Base-by-base conservation (phyloP, 768 basidiomycete genomes). In the Glaciozyma martinii region DNA sequence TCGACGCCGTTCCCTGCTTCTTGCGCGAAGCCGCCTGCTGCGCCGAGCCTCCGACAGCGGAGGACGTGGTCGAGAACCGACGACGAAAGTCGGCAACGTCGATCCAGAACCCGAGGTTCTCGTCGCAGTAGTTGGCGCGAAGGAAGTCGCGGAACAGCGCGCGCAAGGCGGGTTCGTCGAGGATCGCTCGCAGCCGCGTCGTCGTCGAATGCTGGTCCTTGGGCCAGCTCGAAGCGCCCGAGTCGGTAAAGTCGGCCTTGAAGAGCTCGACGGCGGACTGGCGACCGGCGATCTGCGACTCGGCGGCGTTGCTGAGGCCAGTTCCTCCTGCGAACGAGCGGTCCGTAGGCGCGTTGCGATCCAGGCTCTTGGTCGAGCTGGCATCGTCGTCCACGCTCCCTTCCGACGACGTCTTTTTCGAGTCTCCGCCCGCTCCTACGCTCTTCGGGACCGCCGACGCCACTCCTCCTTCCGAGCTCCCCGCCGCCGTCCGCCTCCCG, bases 21-120 rank as follows among this genome's bases (percentile, higher is more conserved):
- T 65, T 65, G 49, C 64, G 66, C 40, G 54, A 43, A 56, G 65
- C 44, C 23, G 59, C 61, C 23, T 30, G 47, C 40, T 62, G 49
- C 40, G 50, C 44, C 15, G 71, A 71, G n/a, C 68, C 71, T 19
- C 78, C 78, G 64, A 87, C 84, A 18, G 92, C 93, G 71, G 86
- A 91, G 6, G 90, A 94, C 1, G 95, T 95, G 63, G 92, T 97
- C 74, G 85, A 86, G 79, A 99, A 99, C 75, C 92, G 88, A 73
- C 87, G 84, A 78, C 91, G 93, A 80, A 99, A 95, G 75, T 99
- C 95, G 75, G 90, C 84, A 4, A 97, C 93, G 74, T 99, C 95
- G 62, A 98, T 76, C 89, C 91, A 99, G 79, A 97, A 99, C 55
- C 87, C 86, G 70, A 99, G 79, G 76, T 99, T 99, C 80, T 99